Evolutionary conservation across 148 eudicot species (phyloP).

Genomic region (Camellia japonica): DNA sequence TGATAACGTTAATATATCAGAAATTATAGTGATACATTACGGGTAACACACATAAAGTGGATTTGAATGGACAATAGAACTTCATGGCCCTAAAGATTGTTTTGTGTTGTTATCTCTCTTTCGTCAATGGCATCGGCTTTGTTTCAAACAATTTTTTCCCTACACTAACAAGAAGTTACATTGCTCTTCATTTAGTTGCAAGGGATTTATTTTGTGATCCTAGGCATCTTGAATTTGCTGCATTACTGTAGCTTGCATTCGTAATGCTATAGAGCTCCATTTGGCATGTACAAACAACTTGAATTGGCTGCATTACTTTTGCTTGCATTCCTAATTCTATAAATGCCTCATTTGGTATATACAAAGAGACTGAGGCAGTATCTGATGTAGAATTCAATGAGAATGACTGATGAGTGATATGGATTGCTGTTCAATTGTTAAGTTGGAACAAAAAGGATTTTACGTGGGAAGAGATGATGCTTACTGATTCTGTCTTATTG

Average conservation of each 20-base stretch:
- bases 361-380: not conserved
- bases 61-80: not conserved
- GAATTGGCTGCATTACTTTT: not conserved
- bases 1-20: not conserved
- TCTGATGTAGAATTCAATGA: too few species aligned
- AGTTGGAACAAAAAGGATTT: too few species aligned
- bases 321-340: not conserved
- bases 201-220: not conserved
- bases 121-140: not conserved
- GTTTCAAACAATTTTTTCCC: not conserved
- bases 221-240: not conserved
- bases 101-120: not conserved
- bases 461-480: too few species aligned
- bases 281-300: not conserved
- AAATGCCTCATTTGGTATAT: not conserved
- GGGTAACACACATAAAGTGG: not conserved
- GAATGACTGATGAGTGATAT: too few species aligned
- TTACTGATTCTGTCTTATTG: too few species aligned
- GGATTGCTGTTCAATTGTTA: too few species aligned
- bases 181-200: not conserved
- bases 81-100: conserved; percentile 5
- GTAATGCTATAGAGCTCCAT: not conserved
- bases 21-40: not conserved
- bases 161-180: not conserved
- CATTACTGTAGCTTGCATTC: not conserved